Evolutionary conservation across 768 basidiomycete genomes (phyloP).

Genomic region (Sporobolomyces phaffii): DNA sequence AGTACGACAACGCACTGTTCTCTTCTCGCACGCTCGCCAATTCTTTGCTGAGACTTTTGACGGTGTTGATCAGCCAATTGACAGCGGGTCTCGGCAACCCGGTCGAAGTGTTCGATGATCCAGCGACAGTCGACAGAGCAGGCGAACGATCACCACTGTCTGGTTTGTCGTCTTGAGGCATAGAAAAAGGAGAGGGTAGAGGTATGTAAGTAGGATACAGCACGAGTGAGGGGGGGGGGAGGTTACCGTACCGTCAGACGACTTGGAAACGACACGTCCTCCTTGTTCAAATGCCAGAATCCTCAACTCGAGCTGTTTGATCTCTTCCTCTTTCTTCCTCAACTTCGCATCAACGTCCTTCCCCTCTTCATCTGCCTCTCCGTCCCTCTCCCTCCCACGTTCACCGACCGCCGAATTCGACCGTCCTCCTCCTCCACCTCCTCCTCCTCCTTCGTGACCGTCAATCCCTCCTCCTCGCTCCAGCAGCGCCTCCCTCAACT

Average conservation of each 20-base stretch:
- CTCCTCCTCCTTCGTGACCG: neutral
- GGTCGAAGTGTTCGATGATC: neutral
- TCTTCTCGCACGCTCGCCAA: neutral
- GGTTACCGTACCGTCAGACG: no score
- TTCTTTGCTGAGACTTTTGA: slow-evolving; percentile 8
- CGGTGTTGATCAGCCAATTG: neutral
- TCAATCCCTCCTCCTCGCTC: neutral
- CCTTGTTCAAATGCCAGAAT: slow-evolving; percentile 6
- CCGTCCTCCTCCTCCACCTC: neutral
- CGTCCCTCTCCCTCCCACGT: neutral
- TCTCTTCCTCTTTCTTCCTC: neutral
- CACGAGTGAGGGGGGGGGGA: no score
- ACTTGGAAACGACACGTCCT: no score
- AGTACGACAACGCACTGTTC: slow-evolving; percentile 25
- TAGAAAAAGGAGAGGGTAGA: neutral
- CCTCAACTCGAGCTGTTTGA: slow-evolving; percentile 3
- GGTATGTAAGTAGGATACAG: neutral
- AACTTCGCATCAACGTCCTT: neutral
- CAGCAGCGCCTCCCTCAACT: neutral
- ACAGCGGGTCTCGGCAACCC: neutral
- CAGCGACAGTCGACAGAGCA: no score
- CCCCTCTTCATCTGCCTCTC: neutral
- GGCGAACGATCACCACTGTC: no score
- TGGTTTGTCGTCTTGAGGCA: no score
- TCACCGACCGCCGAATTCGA: no score